Conservation (phyloP, 139 green algal species). For the Chlamydomonas incerta region DNA sequence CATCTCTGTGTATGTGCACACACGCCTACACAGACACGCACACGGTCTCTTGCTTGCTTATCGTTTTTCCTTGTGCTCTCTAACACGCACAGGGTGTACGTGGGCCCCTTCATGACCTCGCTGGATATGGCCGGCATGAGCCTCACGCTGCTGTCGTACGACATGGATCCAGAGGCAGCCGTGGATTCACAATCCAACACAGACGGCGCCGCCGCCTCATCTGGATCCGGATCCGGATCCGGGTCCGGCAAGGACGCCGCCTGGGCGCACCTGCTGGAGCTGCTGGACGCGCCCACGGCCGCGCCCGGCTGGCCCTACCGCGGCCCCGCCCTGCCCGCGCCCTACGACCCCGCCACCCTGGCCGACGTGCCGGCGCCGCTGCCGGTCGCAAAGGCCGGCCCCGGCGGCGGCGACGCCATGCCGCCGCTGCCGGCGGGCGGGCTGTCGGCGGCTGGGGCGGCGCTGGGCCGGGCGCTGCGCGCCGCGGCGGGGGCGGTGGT, state of each 20-base stretch:
- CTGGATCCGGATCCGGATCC: too few species aligned
- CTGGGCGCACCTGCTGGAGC: conserved; percentile 50
- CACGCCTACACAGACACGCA: too few species aligned
- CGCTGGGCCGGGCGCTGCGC: conserved; percentile 46
- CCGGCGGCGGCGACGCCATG: background rate
- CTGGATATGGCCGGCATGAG: conserved; percentile 84
- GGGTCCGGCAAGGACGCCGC: background rate
- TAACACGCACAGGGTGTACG: conserved; percentile 62
- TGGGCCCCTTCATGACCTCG: conserved; percentile 83
- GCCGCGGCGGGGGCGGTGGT: conserved; percentile 55
- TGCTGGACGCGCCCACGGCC: conserved; percentile 70
- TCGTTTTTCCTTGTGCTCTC: too few species aligned
- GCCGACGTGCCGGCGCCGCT: conserved; percentile 1
- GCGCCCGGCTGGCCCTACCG: conserved; percentile 47
- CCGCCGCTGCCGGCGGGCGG: background rate
- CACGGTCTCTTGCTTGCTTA: too few species aligned
- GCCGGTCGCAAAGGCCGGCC: background rate
- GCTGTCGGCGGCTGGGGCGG: background rate
- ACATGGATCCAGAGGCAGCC: background rate
- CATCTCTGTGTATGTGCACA: too few species aligned
- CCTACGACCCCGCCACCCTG: conserved; percentile 7
- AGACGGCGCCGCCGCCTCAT: too few species aligned
- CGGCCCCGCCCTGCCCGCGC: background rate
- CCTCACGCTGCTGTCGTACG: conserved; percentile 55
- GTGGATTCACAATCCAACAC: too few species aligned